Base-by-base conservation (phyloP, 2,329 filamentous ascomycete species). In the Epicoccum sorghinum region DNA sequence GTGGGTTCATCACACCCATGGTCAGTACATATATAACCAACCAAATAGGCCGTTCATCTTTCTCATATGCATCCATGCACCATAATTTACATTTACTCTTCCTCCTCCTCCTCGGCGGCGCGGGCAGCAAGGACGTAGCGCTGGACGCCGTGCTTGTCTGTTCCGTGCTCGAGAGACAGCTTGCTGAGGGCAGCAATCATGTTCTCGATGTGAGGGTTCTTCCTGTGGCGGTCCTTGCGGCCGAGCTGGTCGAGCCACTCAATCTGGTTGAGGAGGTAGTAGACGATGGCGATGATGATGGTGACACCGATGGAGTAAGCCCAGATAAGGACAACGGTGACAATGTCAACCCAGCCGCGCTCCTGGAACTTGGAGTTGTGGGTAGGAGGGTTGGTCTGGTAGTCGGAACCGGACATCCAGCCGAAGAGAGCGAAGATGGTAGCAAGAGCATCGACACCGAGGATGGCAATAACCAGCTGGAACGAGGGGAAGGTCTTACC, bases 341-440 rank as follows among this genome's bases (percentile, higher is more conserved):
- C 83, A 60, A 88, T 82, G 71, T 86, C 83, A 58, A 80, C 80
- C 72, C 82, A 80, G 60, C 83, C 82, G 69, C 83, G 79, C 42
- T 66, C 51, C 60, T 79, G 71, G 65, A 78, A 72, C 44, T 67
- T 55, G 64, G 68, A 74, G 61, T 69, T 68, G 55, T 67, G 64
- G 58, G 75, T 74, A 59, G 79, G 80, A 37, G 65, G 63, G 66
- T 75, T 72, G 64, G 77, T 74, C 73, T 72, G 62, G 70, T 66
- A 74, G 50, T 58, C 75, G 42, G 77, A 75, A 55, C 85, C 86
- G 38, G 82, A 83, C 64, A 91, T 78, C 88, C 88, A 91, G 55
- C 89, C 89, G 78, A 91, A 91, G 69, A 89, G 75, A 76, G 82
- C 85, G 83, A 91, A 91, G 69, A 91, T 79, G 52, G 88, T 90